A percentile compares a stretch with the other conserved stretches of the same genome.
phyloP scores from a whole-genome alignment of 306 rosid species.

The Sicyos baderoa region DNA sequence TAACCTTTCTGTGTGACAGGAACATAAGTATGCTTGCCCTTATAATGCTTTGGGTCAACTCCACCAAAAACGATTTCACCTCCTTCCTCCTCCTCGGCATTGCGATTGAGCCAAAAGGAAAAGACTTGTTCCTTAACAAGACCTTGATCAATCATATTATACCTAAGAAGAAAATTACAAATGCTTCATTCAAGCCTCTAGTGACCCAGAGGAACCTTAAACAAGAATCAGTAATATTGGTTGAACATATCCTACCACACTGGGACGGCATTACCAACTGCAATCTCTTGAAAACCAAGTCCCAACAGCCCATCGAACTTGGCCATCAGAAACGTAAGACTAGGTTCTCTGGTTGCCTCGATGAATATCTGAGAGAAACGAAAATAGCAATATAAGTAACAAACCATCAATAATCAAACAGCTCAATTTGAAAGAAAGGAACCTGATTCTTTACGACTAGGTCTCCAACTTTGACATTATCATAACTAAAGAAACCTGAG shows the following conservation, averaged over 20 bases:
- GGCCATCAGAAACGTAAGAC: slow-evolving; percentile 54
- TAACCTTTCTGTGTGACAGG: slow-evolving; percentile 82
- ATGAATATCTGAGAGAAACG: slow-evolving; percentile 52
- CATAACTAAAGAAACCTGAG: slow-evolving; percentile 84
- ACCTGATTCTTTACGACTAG: slow-evolving; percentile 64
- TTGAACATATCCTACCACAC: slow-evolving; percentile 46
- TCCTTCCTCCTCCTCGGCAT: slow-evolving; percentile 50
- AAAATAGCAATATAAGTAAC: not conserved
- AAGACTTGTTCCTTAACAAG: slow-evolving; percentile 70
- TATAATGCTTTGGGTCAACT: slow-evolving; percentile 76
- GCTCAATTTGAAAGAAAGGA: not conserved
- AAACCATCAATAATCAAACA: not conserved
- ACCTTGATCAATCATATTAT: slow-evolving; percentile 71
- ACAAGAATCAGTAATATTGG: not conserved
- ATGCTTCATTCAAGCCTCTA: slow-evolving; percentile 9
- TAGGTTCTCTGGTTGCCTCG: slow-evolving; percentile 75
- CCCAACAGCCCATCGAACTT: slow-evolving; percentile 90
- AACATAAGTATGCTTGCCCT: slow-evolving; percentile 75
- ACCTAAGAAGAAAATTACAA: slow-evolving; percentile 43
- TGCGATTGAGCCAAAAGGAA: slow-evolving; percentile 95
- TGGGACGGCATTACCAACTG: slow-evolving; percentile 73
- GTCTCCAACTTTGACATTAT: slow-evolving; percentile 64
- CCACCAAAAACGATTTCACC: slow-evolving; percentile 98
- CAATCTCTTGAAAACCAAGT: slow-evolving; percentile 89
- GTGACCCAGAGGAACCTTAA: not conserved